phyloP scores from a whole-genome alignment of 768 basidiomycete species.

The Nevesoporus exiguus region DNA sequence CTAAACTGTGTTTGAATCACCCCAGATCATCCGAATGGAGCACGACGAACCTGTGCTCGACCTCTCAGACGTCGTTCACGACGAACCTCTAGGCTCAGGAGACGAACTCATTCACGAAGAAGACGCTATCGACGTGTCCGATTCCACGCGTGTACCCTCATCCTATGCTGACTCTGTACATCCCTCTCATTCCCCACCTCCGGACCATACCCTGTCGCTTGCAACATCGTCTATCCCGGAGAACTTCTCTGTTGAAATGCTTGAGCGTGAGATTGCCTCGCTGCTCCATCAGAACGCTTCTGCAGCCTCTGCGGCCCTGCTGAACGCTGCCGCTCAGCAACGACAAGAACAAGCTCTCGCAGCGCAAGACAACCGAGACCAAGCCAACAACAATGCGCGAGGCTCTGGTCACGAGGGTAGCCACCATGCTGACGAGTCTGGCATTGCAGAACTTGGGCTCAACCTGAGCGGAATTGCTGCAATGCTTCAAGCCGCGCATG shows the following conservation, averaged over 20 bases:
- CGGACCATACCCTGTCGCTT: conserved; percentile 35
- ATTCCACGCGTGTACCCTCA: conserved; percentile 31
- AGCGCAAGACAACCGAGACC: conserved; percentile 35
- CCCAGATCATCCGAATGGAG: conserved; percentile 34
- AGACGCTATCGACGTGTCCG: conserved; percentile 31
- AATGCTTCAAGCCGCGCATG: conserved; percentile 74
- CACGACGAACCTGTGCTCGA: conserved; percentile 61
- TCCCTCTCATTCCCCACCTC: conserved; percentile 16
- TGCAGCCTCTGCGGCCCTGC: conserved; percentile 59
- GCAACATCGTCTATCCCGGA: conserved; percentile 41
- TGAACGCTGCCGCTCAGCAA: conserved; percentile 68
- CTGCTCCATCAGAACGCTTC: conserved; percentile 74
- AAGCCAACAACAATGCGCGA: conserved; percentile 18
- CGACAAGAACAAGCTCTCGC: conserved; percentile 45
- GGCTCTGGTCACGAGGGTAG: conserved; percentile 6
- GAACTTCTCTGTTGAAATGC: conserved; percentile 63
- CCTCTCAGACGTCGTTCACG: conserved; percentile 83
- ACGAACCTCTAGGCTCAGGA: conserved; percentile 67
- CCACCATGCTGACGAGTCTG: conserved; percentile 15
- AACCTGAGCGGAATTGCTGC: conserved; percentile 69
- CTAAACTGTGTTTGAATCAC: background rate
- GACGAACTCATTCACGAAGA: conserved; percentile 33
- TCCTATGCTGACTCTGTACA: conserved; percentile 20
- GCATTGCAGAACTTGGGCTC: conserved; percentile 43
- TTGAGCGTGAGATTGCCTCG: conserved; percentile 74